phyloP scores from a whole-genome alignment of 2,329 filamentous ascomycete species.

The Colletotrichum spaethianum region DNA sequence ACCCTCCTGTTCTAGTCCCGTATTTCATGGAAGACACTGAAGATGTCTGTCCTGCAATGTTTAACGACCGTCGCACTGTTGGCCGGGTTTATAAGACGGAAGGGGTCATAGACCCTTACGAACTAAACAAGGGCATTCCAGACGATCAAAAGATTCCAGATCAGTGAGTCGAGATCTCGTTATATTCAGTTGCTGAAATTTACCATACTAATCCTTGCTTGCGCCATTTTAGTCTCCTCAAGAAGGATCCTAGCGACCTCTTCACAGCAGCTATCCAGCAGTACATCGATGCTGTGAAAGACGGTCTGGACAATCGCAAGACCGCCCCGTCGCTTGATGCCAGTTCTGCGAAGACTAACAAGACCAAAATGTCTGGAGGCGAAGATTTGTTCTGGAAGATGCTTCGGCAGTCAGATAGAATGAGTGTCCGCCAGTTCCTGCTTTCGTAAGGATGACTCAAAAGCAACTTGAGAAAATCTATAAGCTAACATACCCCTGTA shows the following conservation, averaged over 20 bases:
- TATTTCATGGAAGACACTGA: not conserved
- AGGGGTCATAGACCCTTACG: not conserved
- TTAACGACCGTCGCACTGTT: not conserved
- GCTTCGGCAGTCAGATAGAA: not conserved
- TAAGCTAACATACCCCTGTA: not conserved
- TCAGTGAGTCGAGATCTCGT: not conserved
- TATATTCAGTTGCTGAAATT: no score
- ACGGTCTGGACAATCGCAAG: not conserved
- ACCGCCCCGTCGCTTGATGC: not conserved
- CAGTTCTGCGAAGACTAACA: not conserved
- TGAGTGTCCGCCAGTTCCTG: not conserved
- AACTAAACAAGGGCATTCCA: not conserved
- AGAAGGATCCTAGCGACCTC: not conserved
- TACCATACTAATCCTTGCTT: not conserved
- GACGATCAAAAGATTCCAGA: not conserved
- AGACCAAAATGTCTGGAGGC: not conserved
- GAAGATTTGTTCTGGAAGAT: not conserved
- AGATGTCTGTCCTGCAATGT: not conserved
- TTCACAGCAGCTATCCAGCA: not conserved
- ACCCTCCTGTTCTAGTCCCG: not conserved
- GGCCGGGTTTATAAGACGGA: not conserved
- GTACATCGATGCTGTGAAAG: not conserved
- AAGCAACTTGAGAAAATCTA: not conserved
- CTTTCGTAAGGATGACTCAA: not conserved
- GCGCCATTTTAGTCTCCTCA: not conserved